These are phyloP conservation scores for Delitschia confertaspora DNA, from an alignment of 495 filamentous ascomycete species.

Conservation along the genomic window DNA sequence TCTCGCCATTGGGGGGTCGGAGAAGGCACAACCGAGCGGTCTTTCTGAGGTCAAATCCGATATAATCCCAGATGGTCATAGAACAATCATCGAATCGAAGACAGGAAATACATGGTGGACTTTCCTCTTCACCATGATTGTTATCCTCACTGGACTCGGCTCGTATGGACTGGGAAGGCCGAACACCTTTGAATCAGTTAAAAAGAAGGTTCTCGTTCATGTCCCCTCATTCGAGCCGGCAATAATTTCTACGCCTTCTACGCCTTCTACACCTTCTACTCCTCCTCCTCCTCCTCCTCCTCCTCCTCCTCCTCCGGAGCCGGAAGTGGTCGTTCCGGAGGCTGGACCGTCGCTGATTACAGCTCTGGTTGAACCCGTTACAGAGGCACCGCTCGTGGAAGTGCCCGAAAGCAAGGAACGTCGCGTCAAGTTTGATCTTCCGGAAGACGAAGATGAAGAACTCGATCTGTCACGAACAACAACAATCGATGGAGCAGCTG, in stretches of 20 bases:
- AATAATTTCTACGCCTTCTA: too few relatives aligned
- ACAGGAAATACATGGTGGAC: background rate
- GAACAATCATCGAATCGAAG: slow-evolving; percentile 5
- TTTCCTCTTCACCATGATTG: slow-evolving; percentile 4
- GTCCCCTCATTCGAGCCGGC: too few relatives aligned
- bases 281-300: too few relatives aligned
- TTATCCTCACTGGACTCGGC: background rate
- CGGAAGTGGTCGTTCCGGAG: too few relatives aligned
- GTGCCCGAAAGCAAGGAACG: slow-evolving; percentile 2
- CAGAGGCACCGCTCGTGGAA: too few relatives aligned
- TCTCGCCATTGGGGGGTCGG: too few relatives aligned
- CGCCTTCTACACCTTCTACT: too few relatives aligned
- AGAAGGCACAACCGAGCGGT: background rate
- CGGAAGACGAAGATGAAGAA: slow-evolving; percentile 20
- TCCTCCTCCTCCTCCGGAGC: too few relatives aligned
- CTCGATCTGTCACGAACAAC: slow-evolving; percentile 19
- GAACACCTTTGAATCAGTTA: slow-evolving; percentile 2
- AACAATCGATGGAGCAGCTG: slow-evolving; percentile 11
- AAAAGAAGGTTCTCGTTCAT: slow-evolving; percentile 8
- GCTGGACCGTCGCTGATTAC: too few relatives aligned
- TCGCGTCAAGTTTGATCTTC: slow-evolving; percentile 20
- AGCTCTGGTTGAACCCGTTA: too few relatives aligned
- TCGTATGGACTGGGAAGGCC: slow-evolving; percentile 3
- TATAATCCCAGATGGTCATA: too few relatives aligned
- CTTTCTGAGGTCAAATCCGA: too few relatives aligned